Percentiles rank a stretch among this genome's conserved stretches.
phyloP scores from a whole-genome alignment of 2,329 filamentous ascomycete genomes.

The Chalaropsis ovoidea region DNA sequence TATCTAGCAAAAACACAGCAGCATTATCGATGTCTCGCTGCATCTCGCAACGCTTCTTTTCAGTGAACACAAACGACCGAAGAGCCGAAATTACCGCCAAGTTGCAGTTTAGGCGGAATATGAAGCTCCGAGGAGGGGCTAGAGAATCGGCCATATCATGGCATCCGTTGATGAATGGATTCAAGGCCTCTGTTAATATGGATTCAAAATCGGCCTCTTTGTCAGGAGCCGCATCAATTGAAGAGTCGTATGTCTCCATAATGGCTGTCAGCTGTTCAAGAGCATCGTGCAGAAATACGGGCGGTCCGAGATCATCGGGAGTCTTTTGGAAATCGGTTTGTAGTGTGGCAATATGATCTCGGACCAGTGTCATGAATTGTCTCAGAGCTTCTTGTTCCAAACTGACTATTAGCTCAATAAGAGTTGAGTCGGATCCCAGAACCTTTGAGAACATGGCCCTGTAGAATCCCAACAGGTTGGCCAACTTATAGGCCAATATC shows the following conservation, averaged over 20 bases:
- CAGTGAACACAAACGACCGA: slow-evolving; percentile 53
- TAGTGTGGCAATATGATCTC: slow-evolving; percentile 65
- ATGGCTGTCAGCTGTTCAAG: slow-evolving; percentile 67
- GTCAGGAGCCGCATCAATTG: slow-evolving; percentile 50
- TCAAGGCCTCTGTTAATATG: slow-evolving; percentile 67
- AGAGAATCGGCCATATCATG: slow-evolving; percentile 56
- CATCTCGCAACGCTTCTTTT: slow-evolving; percentile 43
- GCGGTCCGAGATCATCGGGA: slow-evolving; percentile 63
- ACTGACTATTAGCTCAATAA: slow-evolving; percentile 57
- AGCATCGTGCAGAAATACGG: slow-evolving; percentile 70
- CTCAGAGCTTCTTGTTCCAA: slow-evolving; percentile 68
- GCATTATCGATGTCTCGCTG: slow-evolving; percentile 48
- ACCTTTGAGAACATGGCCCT: slow-evolving; percentile 72
- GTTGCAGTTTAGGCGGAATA: slow-evolving; percentile 66
- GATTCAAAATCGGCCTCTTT: slow-evolving; percentile 61
- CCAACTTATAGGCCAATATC: slow-evolving; percentile 77
- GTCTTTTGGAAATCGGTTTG: slow-evolving; percentile 61
- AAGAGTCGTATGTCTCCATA: slow-evolving; percentile 79
- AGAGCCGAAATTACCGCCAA: slow-evolving; percentile 49
- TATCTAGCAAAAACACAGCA: slow-evolving; percentile 36
- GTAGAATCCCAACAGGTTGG: slow-evolving; percentile 85
- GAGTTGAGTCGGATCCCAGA: slow-evolving; percentile 55
- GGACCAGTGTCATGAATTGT: slow-evolving; percentile 72
- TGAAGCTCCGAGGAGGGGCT: slow-evolving; percentile 47
- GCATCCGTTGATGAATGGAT: slow-evolving; percentile 74